phyloP scores from a whole-genome alignment of 345 rosid species.

The Pseudoturritis turrita region DNA sequence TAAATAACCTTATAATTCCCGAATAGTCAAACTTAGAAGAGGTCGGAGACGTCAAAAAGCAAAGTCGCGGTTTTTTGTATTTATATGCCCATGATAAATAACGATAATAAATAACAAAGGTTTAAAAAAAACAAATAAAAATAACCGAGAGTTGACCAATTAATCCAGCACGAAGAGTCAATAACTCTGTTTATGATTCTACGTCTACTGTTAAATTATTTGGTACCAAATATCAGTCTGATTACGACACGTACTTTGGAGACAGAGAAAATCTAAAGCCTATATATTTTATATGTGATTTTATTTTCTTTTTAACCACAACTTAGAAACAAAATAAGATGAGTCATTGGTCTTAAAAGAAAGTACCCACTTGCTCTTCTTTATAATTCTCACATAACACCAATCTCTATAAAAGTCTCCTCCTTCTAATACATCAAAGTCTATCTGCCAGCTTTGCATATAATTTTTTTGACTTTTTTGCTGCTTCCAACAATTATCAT shows the following conservation, averaged over 20 bases:
- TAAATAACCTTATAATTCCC: constrained; percentile 15
- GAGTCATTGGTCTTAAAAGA: constrained; percentile 24
- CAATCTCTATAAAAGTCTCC: constrained; percentile 30
- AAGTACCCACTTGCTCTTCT: constrained; percentile 23
- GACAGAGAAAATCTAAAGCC: neutral
- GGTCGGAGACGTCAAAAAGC: constrained; percentile 26
- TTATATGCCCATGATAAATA: constrained; percentile 1
- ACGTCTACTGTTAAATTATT: neutral
- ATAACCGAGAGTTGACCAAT: neutral
- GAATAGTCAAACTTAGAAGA: constrained; percentile 30
- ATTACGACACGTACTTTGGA: constrained; percentile 12
- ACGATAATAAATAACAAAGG: neutral
- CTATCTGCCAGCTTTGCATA: constrained; percentile 31
- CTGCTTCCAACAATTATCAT: neutral
- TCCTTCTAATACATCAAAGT: constrained; percentile 20
- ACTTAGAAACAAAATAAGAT: constrained; percentile 1
- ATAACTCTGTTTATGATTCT: too few relatives aligned
- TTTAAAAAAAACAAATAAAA: neutral
- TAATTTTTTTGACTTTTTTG: neutral
- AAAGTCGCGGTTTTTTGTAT: constrained; percentile 24
- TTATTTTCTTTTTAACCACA: neutral
- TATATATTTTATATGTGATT: neutral
- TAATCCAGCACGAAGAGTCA: constrained; percentile 13
- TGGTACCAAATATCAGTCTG: neutral
- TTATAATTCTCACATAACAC: constrained; percentile 24